Base-by-base conservation (phyloP, 129 eudicot species). In the Sambucus nigra region DNA sequence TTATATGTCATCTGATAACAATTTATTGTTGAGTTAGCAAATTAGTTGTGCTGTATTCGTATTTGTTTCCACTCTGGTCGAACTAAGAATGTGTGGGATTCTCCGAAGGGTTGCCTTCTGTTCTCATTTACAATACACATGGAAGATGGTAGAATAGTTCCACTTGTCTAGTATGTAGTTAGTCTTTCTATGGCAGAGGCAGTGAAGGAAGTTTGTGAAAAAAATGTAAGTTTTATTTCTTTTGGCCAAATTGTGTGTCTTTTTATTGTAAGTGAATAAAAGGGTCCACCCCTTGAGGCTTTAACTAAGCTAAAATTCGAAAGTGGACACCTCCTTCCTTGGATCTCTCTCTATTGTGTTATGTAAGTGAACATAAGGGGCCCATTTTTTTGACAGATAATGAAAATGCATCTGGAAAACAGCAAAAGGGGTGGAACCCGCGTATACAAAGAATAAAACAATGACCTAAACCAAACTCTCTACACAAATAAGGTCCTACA, bases 121-220 rank as follows among this genome's bases (percentile, higher is more conserved):
- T 82, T 82, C 71, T 92, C 96, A 8, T 92, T 76, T 70, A 82
- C 82, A 16, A 51, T 92, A 47, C 94, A 86, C 54, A 92, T 92
- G 96, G 96, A 86, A 69, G 94, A 86, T 75, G 99, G 99, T 1
- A 73, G 77, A 25, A 51, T 92, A 25, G 89, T 92, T 62, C 99
- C 99, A 14, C 80, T 65, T 59, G 76, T 92, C 67, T 96, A 92
- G 55, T 92, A 92, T 73, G 87, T 86, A 25, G 91, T 87, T 7
- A 63, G 84, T 65, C 80, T 92, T 23, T 94, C 99, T 57, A 63
- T 92, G 74, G 77, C 94, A 25, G 99, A 92, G 68, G 96, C 99
- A 58, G 63, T 92, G 48, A 80, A 82, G 61, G 80, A 70, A 55
- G 62, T 80, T 41, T 80, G 94, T 48, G 59, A 29, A 7, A 57